Conservation (phyloP, 2,329 filamentous ascomycete genomes). For the Fusarium concolor region DNA sequence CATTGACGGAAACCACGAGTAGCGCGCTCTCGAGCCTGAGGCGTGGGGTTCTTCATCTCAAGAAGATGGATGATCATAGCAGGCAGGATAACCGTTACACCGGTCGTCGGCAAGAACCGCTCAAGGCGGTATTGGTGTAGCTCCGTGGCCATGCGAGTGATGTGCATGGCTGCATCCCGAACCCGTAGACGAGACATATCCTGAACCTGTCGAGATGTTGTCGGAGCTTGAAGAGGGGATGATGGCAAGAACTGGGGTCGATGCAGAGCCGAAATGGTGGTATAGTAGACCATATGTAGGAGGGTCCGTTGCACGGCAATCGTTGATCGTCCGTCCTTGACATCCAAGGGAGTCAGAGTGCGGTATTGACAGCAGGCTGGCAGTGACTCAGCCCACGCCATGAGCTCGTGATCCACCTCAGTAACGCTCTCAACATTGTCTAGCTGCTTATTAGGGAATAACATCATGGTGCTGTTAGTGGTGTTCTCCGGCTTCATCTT, state of each 20-base stretch:
- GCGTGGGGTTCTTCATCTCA: constrained; percentile 87
- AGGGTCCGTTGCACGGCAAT: constrained; percentile 81
- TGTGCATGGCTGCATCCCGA: constrained; percentile 83
- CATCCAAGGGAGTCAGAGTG: constrained; percentile 64
- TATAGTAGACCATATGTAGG: constrained; percentile 93
- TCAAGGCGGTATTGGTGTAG: constrained; percentile 80
- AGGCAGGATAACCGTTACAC: constrained; percentile 89
- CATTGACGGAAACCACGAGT: constrained; percentile 88
- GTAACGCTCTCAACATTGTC: constrained; percentile 85
- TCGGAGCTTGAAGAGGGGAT: constrained; percentile 65
- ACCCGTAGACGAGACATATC: constrained; percentile 87
- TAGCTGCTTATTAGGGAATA: constrained; percentile 87
- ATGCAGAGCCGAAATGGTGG: constrained; percentile 89
- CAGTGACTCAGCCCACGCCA: constrained; percentile 79
- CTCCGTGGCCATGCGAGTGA: constrained; percentile 84
- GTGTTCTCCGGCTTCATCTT: constrained; percentile 82
- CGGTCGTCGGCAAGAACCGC: constrained; percentile 85
- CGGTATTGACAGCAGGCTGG: constrained; percentile 78
- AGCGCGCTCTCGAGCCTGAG: constrained; percentile 76
- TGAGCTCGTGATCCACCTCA: constrained; percentile 81
- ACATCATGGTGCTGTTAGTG: constrained; percentile 84
- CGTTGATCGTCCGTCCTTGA: constrained; percentile 70
- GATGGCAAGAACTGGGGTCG: constrained; percentile 90
- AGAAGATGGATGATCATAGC: constrained; percentile 94
- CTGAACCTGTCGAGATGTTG: constrained; percentile 75